These are phyloP conservation scores for Fibroporia radiculosa DNA, from an alignment of 768 basidiomycete species.

Conservation along the genomic window DNA sequence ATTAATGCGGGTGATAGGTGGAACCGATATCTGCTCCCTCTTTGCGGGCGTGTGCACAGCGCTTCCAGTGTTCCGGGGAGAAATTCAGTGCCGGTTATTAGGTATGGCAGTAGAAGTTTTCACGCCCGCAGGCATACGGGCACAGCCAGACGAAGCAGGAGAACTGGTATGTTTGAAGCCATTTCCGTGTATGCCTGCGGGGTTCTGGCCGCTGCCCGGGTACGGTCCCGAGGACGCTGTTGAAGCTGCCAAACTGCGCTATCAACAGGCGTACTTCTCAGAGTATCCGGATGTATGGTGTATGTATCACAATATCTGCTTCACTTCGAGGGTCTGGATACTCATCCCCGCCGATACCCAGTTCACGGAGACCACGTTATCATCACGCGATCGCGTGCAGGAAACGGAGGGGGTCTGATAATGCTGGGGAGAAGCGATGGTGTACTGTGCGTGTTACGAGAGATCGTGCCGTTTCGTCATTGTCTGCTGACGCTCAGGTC, in stretches of 20 bases:
- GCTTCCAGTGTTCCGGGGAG: slow-evolving; percentile 72
- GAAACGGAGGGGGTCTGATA: slow-evolving; percentile 71
- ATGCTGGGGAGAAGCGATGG: slow-evolving; percentile 83
- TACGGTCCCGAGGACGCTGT: slow-evolving; percentile 51
- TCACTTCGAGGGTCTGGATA: not conserved
- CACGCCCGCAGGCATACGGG: slow-evolving; percentile 35
- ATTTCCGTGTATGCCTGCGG: slow-evolving; percentile 76
- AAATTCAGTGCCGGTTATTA: slow-evolving; percentile 77
- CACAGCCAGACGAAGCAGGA: slow-evolving; percentile 44
- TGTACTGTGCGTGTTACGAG: slow-evolving; percentile 44
- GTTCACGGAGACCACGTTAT: slow-evolving; percentile 72
- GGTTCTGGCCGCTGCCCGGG: slow-evolving; percentile 74
- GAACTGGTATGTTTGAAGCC: slow-evolving; percentile 68
- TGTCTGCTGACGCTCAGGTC: not conserved
- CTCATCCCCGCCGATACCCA: slow-evolving; percentile 17
- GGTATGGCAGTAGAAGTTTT: slow-evolving; percentile 72
- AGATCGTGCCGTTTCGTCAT: not conserved
- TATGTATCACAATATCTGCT: slow-evolving; percentile 30
- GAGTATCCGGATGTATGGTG: slow-evolving; percentile 67
- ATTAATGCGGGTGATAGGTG: slow-evolving; percentile 51
- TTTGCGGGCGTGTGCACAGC: slow-evolving; percentile 75
- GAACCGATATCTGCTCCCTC: slow-evolving; percentile 79
- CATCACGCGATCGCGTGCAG: slow-evolving; percentile 54
- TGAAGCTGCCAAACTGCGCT: slow-evolving; percentile 45
- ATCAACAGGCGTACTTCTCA: slow-evolving; percentile 66